Conservation (phyloP, 345 rosid species). For the Barbarea vulgaris region DNA sequence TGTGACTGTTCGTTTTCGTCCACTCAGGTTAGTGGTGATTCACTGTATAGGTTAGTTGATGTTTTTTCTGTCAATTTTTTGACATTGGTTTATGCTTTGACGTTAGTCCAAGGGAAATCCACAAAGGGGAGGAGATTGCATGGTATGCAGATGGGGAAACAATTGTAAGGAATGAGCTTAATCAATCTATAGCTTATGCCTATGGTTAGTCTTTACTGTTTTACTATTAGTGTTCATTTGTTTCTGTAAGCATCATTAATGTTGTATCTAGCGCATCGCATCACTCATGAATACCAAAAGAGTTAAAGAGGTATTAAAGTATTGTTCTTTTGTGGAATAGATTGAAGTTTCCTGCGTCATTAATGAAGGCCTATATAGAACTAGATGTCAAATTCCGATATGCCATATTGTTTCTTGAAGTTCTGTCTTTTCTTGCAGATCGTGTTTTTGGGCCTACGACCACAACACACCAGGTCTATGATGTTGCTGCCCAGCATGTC, state of each 20-base stretch:
- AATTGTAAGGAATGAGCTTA: constrained; percentile 78
- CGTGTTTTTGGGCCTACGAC: constrained; percentile 97
- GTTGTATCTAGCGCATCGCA: not conserved
- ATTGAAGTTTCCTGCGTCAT: not conserved
- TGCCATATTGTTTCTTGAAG: constrained; percentile 14
- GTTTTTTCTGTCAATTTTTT: constrained; percentile 18
- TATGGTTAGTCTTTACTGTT: constrained; percentile 60
- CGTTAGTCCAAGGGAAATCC: constrained; percentile 84
- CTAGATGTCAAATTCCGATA: not conserved
- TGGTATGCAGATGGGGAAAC: constrained; percentile 99
- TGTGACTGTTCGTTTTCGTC: constrained; percentile 93
- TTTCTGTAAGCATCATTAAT: constrained; percentile 17
- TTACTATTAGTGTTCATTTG: constrained; percentile 15
- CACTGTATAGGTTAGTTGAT: constrained; percentile 3
- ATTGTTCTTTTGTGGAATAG: not conserved
- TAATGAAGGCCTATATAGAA: not conserved
- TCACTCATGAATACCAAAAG: not conserved
- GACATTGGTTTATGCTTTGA: constrained; percentile 34
- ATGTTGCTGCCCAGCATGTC: constrained; percentile 95
- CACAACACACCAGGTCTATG: constrained; percentile 95
- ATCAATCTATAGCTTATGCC: constrained; percentile 82
- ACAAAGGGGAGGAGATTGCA: constrained; percentile 94
- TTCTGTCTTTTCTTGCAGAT: constrained; percentile 51
- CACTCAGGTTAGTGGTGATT: constrained; percentile 65
- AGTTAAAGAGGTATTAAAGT: not conserved